phyloP scores from a whole-genome alignment of 164 flowering plant genomes.

The Euptelea pleiosperma region DNA sequence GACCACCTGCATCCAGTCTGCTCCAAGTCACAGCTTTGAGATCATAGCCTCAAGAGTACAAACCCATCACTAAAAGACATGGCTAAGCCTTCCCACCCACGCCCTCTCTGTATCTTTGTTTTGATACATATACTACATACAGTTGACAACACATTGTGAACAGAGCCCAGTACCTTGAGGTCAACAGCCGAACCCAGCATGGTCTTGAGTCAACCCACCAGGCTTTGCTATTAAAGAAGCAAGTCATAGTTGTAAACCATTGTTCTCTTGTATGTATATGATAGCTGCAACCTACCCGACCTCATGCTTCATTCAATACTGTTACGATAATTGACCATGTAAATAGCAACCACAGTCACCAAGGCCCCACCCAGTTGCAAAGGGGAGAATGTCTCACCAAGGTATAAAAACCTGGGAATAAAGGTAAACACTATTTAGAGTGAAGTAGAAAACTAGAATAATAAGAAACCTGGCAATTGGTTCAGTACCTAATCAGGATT shows the following conservation, averaged over 20 bases:
- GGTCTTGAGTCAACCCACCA: not conserved
- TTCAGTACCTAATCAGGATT: too few species aligned
- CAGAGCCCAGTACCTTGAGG: not conserved
- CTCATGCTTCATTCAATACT: conserved; percentile 21
- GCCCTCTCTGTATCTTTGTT: too few species aligned
- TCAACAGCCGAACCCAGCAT: too few species aligned
- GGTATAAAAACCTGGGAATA: conserved; percentile 57
- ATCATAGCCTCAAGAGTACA: too few species aligned
- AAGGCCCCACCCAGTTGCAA: conserved; percentile 75
- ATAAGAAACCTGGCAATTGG: too few species aligned
- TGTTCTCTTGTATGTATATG: not conserved
- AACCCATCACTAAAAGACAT: too few species aligned
- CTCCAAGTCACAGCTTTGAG: too few species aligned
- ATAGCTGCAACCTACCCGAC: not conserved
- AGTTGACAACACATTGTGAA: too few species aligned
- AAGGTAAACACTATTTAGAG: not conserved
- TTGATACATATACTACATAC: too few species aligned
- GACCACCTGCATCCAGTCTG: too few species aligned
- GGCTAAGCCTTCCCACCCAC: too few species aligned
- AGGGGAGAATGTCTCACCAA: conserved; percentile 78
- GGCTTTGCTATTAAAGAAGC: not conserved
- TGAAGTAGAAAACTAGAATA: too few species aligned
- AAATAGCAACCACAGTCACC: conserved; percentile 73
- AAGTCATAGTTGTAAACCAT: not conserved
- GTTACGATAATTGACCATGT: conserved; percentile 67